Evolutionary conservation across 768 basidiomycete genomes (phyloP).

Genomic region (Neoboletus subvelutipes): DNA sequence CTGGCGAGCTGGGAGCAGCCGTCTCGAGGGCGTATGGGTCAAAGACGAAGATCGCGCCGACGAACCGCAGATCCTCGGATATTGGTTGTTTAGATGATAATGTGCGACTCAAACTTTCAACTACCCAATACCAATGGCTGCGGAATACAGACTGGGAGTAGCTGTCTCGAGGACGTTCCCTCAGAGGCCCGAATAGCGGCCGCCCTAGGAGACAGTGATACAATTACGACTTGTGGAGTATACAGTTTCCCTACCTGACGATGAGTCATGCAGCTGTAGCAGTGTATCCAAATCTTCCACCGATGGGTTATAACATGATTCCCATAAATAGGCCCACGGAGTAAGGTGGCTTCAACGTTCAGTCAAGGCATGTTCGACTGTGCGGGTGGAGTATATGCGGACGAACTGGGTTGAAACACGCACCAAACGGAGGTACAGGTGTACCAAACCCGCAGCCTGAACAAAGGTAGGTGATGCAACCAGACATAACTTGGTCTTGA

Average conservation of each 20-base stretch:
- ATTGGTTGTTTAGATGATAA: neutral
- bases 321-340: neutral
- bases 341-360: neutral
- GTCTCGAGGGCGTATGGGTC: neutral
- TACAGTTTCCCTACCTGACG: neutral
- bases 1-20: neutral
- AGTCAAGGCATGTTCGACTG: neutral
- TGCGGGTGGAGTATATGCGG: neutral
- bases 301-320: neutral
- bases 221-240: neutral
- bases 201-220: neutral
- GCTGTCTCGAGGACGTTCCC: neutral
- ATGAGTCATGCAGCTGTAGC: neutral
- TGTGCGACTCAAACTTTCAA: neutral
- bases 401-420: neutral
- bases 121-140: neutral
- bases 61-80: neutral
- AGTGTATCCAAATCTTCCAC: neutral
- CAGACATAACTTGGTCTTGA: neutral
- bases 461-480: neutral
- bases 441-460: neutral
- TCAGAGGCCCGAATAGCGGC: neutral
- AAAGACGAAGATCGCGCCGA: neutral
- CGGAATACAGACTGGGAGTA: neutral
- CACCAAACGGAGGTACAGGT: neutral